A percentile compares a stretch with the other conserved stretches of the same genome.
phyloP scores from a whole-genome alignment of 2,329 filamentous ascomycete genomes.

The Exophiala alcalophila region DNA sequence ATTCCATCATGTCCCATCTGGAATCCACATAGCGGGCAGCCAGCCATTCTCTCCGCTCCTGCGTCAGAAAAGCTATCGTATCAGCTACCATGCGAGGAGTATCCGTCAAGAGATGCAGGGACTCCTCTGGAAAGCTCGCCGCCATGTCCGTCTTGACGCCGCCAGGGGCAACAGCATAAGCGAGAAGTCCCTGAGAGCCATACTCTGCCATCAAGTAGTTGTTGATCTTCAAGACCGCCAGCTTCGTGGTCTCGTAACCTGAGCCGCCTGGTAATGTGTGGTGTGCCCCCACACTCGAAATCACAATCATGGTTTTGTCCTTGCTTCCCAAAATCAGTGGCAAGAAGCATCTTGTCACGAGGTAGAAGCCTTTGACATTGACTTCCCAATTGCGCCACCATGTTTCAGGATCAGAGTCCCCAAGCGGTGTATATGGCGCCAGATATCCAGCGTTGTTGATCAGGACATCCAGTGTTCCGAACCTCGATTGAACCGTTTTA shows the following conservation, averaged over 20 bases:
- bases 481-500: slow-evolving; percentile 33
- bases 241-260: slow-evolving; percentile 49
- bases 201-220: slow-evolving; percentile 49
- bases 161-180: slow-evolving; percentile 27
- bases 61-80: slow-evolving; percentile 32
- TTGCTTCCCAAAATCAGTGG: slow-evolving; percentile 35
- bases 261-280: slow-evolving; percentile 37
- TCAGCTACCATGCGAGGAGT: slow-evolving; percentile 31
- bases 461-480: slow-evolving; percentile 31
- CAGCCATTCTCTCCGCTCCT: slow-evolving; percentile 27
- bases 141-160: slow-evolving; percentile 23
- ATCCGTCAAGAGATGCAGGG: slow-evolving; percentile 19
- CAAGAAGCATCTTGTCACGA: slow-evolving; percentile 29
- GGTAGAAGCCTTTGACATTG: slow-evolving; percentile 48
- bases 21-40: slow-evolving; percentile 21
- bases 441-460: slow-evolving; percentile 30
- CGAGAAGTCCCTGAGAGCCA: slow-evolving; percentile 30
- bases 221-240: slow-evolving; percentile 45
- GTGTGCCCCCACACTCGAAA: slow-evolving; percentile 43
- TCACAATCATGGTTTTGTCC: slow-evolving; percentile 36
- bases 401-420: slow-evolving; percentile 35
- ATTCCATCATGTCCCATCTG: slow-evolving; percentile 31
- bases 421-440: slow-evolving; percentile 26
- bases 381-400: slow-evolving; percentile 51
- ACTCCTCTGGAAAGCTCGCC: slow-evolving; percentile 9